A percentile compares a stretch with the other conserved stretches of the same genome.
Evolutionary conservation across 257 asterid genomes (phyloP).

Genomic region (Salvia splendens): DNA sequence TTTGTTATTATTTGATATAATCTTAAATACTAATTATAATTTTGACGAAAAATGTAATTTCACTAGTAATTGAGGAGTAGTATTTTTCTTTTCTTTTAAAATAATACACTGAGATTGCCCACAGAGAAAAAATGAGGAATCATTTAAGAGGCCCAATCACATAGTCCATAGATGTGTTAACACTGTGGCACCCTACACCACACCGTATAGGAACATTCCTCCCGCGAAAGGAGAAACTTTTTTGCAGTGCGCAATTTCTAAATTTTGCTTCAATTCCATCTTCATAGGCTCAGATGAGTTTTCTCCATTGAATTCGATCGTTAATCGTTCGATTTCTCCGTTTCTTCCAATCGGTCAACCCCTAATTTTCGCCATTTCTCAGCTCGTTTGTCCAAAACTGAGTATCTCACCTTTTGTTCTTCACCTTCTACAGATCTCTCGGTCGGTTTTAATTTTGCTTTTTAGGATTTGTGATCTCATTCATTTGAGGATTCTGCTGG

Average conservation of each 20-base stretch:
- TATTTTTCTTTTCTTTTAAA: too few relatives aligned
- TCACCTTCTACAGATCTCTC: conserved; percentile 38
- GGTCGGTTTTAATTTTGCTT: neutral
- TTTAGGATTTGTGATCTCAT: conserved; percentile 33
- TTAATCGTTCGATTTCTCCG: conserved; percentile 29
- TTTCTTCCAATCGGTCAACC: conserved; percentile 16
- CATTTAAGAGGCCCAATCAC: conserved; percentile 10
- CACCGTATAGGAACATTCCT: conserved; percentile 29
- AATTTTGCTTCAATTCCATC: conserved; percentile 19
- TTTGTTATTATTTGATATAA: too few relatives aligned
- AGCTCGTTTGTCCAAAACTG: conserved; percentile 22
- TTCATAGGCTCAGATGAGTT: conserved; percentile 11
- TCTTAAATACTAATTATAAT: too few relatives aligned
- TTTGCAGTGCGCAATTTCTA: conserved; percentile 31
- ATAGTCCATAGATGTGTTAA: neutral
- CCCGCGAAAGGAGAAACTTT: conserved; percentile 23
- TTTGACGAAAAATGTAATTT: too few relatives aligned
- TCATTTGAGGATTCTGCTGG: conserved; percentile 24
- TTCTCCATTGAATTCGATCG: conserved; percentile 28
- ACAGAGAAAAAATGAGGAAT: too few relatives aligned
- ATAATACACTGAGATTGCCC: too few relatives aligned
- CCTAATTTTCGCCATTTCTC: conserved; percentile 15
- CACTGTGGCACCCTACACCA: conserved; percentile 27
- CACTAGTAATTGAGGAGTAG: too few relatives aligned
- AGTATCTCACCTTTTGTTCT: conserved; percentile 21